Percentiles rank a stretch among this genome's conserved stretches.
phyloP scores from a whole-genome alignment of 2,329 filamentous ascomycete genomes.

The Fusarium mangiferae region DNA sequence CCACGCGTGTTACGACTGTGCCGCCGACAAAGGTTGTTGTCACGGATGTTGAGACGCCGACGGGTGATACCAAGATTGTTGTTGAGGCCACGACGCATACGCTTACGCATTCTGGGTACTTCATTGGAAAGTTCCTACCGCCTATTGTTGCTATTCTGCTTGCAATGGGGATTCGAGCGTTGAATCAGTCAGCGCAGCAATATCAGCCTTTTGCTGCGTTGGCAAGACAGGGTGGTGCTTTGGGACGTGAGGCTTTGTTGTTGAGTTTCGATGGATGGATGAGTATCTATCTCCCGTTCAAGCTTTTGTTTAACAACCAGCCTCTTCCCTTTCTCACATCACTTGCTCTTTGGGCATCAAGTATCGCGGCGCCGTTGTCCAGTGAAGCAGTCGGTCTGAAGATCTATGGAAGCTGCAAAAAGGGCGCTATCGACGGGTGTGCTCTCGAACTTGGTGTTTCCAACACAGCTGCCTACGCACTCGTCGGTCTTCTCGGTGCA shows the following conservation, averaged over 20 bases:
- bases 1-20: constrained; percentile 27
- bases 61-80: constrained; percentile 14
- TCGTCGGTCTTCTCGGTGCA: constrained; percentile 16
- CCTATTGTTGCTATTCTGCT: constrained; percentile 53
- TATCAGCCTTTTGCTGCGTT: constrained; percentile 59
- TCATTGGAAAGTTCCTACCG: constrained; percentile 56
- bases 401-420: constrained; percentile 32
- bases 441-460: constrained; percentile 37
- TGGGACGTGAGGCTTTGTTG: constrained; percentile 54
- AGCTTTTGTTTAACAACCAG: constrained; percentile 48
- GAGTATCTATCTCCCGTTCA: constrained; percentile 50
- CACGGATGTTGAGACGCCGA: constrained; percentile 22
- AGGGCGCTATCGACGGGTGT: constrained; percentile 31
- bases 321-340: constrained; percentile 44
- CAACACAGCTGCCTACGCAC: constrained; percentile 19
- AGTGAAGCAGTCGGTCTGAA: constrained; percentile 39
- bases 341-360: constrained; percentile 12
- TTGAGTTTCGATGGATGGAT: constrained; percentile 53
- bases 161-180: constrained; percentile 52
- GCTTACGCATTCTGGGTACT: constrained; percentile 44
- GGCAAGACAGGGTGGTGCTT: constrained; percentile 48
- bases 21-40: constrained; percentile 26
- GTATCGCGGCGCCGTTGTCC: constrained; percentile 29
- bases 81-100: constrained; percentile 29
- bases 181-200: constrained; percentile 54